Conservation (phyloP, 768 basidiomycete species). For the Xerocomellus amylosporus region DNA sequence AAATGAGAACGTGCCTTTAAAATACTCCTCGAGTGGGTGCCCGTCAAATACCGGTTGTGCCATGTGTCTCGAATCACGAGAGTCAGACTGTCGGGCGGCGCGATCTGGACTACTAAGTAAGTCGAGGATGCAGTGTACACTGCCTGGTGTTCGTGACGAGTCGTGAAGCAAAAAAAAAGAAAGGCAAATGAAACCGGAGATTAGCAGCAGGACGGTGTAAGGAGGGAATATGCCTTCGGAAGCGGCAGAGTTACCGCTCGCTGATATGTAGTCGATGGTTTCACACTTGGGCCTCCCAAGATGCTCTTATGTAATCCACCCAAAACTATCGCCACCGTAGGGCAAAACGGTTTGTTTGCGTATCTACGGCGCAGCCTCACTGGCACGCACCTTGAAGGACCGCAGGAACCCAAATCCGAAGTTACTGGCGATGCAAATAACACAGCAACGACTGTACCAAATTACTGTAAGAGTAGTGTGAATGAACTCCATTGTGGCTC, state of each 20-base stretch:
- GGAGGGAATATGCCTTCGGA: slow-evolving; percentile 8
- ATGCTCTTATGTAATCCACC: not conserved
- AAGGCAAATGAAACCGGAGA: slow-evolving; percentile 19
- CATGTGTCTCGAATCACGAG: slow-evolving; percentile 40
- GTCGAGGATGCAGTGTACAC: slow-evolving; percentile 20
- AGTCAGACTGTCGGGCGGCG: not conserved
- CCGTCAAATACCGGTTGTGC: slow-evolving; percentile 77
- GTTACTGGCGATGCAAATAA: not conserved
- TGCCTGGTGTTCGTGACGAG: slow-evolving; percentile 21
- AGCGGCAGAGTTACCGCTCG: not conserved
- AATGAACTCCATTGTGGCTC: not conserved
- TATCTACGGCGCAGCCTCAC: too few species aligned
- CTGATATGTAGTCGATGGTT: not conserved
- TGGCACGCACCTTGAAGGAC: too few species aligned
- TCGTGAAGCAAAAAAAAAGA: slow-evolving; percentile 11
- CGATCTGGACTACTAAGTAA: slow-evolving; percentile 12
- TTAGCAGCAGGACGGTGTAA: slow-evolving; percentile 23
- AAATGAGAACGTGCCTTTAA: slow-evolving; percentile 47
- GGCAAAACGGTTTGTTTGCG: too few species aligned
- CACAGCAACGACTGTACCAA: not conserved
- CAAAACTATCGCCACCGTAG: not conserved
- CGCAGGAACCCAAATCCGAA: not conserved
- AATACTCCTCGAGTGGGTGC: slow-evolving; percentile 71
- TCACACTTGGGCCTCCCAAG: not conserved
- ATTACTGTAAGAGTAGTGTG: not conserved